Base-by-base conservation (phyloP, 768 basidiomycete genomes). In the Phaffia australis region DNA sequence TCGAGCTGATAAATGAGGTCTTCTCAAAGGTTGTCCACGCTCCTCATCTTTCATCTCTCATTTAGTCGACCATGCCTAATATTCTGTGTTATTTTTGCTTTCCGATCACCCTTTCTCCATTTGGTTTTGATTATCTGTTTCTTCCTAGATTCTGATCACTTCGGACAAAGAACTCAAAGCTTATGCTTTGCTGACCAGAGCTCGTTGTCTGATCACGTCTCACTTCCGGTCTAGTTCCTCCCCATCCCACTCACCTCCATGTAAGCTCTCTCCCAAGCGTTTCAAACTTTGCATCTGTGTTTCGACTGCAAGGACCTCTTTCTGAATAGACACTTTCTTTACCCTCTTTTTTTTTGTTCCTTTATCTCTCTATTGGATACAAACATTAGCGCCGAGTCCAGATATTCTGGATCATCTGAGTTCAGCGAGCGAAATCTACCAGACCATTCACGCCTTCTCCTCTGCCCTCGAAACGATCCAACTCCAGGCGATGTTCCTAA, bases 141-240 rank as follows among this genome's bases (percentile, higher is more conserved):
- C 55, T 54, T 21, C 62, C 18, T 52, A 63, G 63, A 56, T 63
- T n/a, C 52, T 63, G 0, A 27, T 19, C 16, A 50, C 52, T 29
- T 25, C 48, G 18, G 66, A 67, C 32, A 56, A 48, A 9, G 66
- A 62, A n/a, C 66, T 67, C 21, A 49, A 62, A 19, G 66, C 59
- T 1, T 67, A 48, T 32, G 46, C 60, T 19, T 50, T 49, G 5
- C 23, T 67, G 47, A 67, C 66, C 5, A 55, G 51, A 49, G 66
- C 66, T 16, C 52, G 66, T 16, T 54, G 60, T 14, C 5, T 63
- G n/a, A 27, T 56, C 42, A 42, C 6, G 35, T 42, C 35, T 42
- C 35, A 42, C 35, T 19, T 50, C 35, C 6, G n/a, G 1, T 63
- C 62, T 4, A 4, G 1, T 21, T 55, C 35, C 2, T 46, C 32